Conservation (phyloP, 495 filamentous ascomycete genomes). For the Aspergillus heteromorphus region DNA sequence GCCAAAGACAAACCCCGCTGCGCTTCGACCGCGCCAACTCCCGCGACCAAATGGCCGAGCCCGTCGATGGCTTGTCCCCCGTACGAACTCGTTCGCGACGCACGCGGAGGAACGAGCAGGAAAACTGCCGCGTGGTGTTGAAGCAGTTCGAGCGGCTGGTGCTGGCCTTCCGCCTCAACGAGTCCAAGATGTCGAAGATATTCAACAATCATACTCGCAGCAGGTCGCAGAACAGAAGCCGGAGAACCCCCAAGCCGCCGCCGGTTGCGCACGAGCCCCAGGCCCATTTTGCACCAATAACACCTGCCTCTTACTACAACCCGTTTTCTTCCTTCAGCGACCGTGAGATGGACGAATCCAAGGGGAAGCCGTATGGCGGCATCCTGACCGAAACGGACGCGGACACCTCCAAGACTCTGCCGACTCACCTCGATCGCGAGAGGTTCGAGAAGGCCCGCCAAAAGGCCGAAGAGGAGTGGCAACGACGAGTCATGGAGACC, state of each 20-base stretch:
- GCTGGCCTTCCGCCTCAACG: slow-evolving; percentile 55
- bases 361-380: slow-evolving; percentile 92
- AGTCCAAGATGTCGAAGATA: slow-evolving; percentile 54
- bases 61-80: slow-evolving; percentile 20
- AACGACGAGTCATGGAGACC: slow-evolving; percentile 49
- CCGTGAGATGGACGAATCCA: slow-evolving; percentile 79
- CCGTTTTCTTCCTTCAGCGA: slow-evolving; percentile 83
- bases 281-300: slow-evolving; percentile 42
- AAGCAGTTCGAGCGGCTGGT: slow-evolving; percentile 44
- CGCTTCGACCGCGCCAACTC: slow-evolving; percentile 19
- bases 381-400: slow-evolving; percentile 86
- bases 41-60: slow-evolving; percentile 16
- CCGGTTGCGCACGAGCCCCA: slow-evolving; percentile 30
- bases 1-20: slow-evolving; percentile 33
- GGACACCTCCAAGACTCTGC: slow-evolving; percentile 83
- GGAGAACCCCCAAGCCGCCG: slow-evolving; percentile 33
- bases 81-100: slow-evolving; percentile 35
- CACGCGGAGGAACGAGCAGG: slow-evolving; percentile 30
- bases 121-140: slow-evolving; percentile 31
- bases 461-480: slow-evolving; percentile 89
- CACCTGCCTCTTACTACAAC: slow-evolving; percentile 53
- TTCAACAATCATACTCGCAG: slow-evolving; percentile 30
- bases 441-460: slow-evolving; percentile 83
- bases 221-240: slow-evolving; percentile 29
- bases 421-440: slow-evolving; percentile 69